Evolutionary conservation across 148 eudicot species (phyloP), one percentile per base, ranked within the genome.

Genomic region (Gaultheria prostrata): DNA sequence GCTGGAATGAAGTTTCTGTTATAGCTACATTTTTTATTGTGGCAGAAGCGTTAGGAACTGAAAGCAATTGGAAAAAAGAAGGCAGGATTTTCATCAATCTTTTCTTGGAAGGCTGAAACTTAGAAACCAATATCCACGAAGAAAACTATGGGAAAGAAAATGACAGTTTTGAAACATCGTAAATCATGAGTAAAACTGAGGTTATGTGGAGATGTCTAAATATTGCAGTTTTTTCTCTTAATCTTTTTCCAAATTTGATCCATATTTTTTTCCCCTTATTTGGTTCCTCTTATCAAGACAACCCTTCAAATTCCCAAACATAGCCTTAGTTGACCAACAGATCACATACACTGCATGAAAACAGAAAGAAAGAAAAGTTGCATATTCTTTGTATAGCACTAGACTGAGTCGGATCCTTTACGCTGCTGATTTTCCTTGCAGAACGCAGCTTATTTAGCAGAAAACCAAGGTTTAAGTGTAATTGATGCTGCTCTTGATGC

Each of bases 401-500:
- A 79, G 15, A 11, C 50, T 39, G 32, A 56, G 28, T 45, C 10
- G 28, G 13, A 80, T 61, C 35, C 33, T 61, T 2, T 18, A 11
- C 2, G 79, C 11, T 28, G 12, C 43, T 57, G 9, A 73, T 53
- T 45, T 51, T 30, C 72, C 24, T 30, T 56, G 26, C 90, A 96
- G 97, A 86, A 94, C 86, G 99, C 97, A 74, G 85, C 86, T 59
- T 94, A 92, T 92, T 94, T 97, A 54, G 98, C 97, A 57, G 85
- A 82, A 61, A 87, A 92, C 0, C 90, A 86, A 77, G 92, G 95
- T 51, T 74, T 91, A 84, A 86, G 89, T 67, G 85, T 93, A 28
- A 89, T 84, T 18, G 96, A 90, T 84, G 93, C 92, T 45, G 98
- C 93, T 86, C 76, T 80, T 32, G 88, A 89, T 77, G 90, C 90